Evolutionary conservation across 495 filamentous ascomycete species (phyloP), one percentile per base, ranked within the genome.

Genomic region (Xylaria acuta): DNA sequence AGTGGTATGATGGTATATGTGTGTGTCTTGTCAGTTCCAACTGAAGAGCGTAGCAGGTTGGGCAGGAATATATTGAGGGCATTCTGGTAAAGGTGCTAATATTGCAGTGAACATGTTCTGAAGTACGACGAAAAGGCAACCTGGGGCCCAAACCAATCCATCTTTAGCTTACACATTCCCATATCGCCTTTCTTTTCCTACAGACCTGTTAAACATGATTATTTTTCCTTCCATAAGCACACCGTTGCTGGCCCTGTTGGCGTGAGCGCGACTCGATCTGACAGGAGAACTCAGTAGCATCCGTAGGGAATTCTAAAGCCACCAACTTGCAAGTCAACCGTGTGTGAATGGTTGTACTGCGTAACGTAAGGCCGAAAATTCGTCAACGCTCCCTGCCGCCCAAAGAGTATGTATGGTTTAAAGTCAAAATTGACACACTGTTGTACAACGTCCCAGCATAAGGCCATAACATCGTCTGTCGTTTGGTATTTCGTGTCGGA

Each of bases 61-160:
- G 49, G 63, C 34, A 45, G 70, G 70, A 49, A 34, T 71, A 65
- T 71, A 71, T 71, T 71, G 59, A 64, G 69, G 58, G 20, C 16
- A 65, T 36, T 67, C 51, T 72, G 60, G 43, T 47, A 47, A 45
- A 56, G 68, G 14, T 67, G 64, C 60, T 72, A 72, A 53, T 66
- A 66, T 38, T 36, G 51, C 1, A 56, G 63, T 67, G 27, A 69
- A 59, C 34, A 54, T 72, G 25, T 59, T 32, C 49, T 72, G 38
- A 59, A 72, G 53, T 60, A 45, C 30, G 12, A 41, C 7, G 40
- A 30, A 49, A 67, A 59, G 59, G 47, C 27, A 72, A 51, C 51
- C 53, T 66, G 49, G 43, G 47, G 27, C 40, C 63, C n/a, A 64
- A 49, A 71, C 40, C 70, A 20, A 59, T 47, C 63, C 53, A 43